Conservation (phyloP, 164 flowering plant species). For the Chimonanthus salicifolius region DNA sequence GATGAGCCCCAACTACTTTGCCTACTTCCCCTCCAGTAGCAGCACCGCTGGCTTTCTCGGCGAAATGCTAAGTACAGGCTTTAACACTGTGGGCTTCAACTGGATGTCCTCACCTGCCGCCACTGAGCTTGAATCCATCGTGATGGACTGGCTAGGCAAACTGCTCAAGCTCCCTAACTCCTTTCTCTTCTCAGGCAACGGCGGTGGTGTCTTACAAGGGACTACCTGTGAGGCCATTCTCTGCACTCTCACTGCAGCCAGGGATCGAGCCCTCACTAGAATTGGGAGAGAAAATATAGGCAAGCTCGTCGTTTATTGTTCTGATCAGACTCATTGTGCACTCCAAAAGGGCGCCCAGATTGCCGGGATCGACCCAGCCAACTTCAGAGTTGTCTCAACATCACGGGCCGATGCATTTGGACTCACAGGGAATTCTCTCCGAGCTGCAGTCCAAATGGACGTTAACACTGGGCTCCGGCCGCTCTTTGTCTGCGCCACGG, state of each 20-base stretch:
- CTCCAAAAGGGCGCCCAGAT: constrained; percentile 50
- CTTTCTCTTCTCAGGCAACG: constrained; percentile 47
- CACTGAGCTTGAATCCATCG: constrained; percentile 47
- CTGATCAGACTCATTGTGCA: constrained; percentile 60
- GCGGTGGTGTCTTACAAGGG: constrained; percentile 72
- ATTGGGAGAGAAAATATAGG: constrained; percentile 28
- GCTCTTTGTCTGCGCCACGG: constrained; percentile 39
- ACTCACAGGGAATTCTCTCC: constrained; percentile 18
- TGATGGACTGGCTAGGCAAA: constrained; percentile 52
- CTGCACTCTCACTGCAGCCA: constrained; percentile 43
- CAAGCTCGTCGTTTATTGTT: constrained; percentile 24
- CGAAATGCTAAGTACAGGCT: constrained; percentile 56
- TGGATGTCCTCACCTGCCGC: constrained; percentile 74
- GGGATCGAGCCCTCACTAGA: constrained; percentile 32
- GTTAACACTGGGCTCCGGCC: constrained; percentile 28
- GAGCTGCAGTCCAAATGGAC: constrained; percentile 19
- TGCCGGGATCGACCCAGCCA: constrained; percentile 44
- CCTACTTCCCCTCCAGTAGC: constrained; percentile 47
- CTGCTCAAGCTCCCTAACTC: constrained; percentile 39
- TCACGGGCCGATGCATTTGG: constrained; percentile 12
- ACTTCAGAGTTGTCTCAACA: constrained; percentile 41
- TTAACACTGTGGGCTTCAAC: constrained; percentile 60
- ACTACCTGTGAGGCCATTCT: constrained; percentile 64
- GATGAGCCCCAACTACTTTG: constrained; percentile 66
- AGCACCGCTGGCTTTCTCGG: constrained; percentile 57